Conservation (phyloP, 345 rosid genomes). For the Populus pruinosa region DNA sequence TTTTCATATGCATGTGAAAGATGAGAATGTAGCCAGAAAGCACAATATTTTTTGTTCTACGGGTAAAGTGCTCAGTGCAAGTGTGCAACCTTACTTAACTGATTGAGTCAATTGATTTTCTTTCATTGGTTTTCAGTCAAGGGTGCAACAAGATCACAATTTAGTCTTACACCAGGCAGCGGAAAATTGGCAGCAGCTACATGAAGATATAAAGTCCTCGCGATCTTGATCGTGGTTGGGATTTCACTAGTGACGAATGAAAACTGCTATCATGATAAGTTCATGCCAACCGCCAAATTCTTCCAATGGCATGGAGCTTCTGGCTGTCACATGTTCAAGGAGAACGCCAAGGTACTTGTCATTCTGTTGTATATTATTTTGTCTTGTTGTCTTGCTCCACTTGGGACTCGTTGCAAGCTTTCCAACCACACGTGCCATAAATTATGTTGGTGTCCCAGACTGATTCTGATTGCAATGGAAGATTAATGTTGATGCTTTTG, state of each 20-base stretch:
- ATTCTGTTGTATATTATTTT: background rate
- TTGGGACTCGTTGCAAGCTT: too few species aligned
- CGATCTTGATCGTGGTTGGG: too few species aligned
- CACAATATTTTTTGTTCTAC: too few species aligned
- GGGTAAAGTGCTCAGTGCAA: too few species aligned
- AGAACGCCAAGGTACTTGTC: background rate
- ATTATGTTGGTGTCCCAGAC: too few species aligned
- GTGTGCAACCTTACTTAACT: background rate
- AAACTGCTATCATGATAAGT: background rate
- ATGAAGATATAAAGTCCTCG: conserved; percentile 2
- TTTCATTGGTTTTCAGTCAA: conserved; percentile 29
- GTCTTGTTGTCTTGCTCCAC: too few species aligned
- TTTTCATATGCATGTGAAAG: too few species aligned
- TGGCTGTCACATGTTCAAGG: conserved; percentile 1
- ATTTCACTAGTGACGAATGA: too few species aligned
- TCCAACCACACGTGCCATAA: too few species aligned
- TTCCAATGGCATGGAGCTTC: background rate
- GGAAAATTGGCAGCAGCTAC: conserved; percentile 23
- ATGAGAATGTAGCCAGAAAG: too few species aligned
- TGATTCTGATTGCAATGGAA: too few species aligned
- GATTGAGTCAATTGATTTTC: background rate
- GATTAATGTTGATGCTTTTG: too few species aligned
- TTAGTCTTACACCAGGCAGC: conserved; percentile 13
- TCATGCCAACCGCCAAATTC: background rate
- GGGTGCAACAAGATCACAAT: conserved; percentile 14